These are phyloP conservation scores for Cunninghamia lanceolata DNA, from an alignment of 75 land plant genomes.

Conservation along the genomic window DNA sequence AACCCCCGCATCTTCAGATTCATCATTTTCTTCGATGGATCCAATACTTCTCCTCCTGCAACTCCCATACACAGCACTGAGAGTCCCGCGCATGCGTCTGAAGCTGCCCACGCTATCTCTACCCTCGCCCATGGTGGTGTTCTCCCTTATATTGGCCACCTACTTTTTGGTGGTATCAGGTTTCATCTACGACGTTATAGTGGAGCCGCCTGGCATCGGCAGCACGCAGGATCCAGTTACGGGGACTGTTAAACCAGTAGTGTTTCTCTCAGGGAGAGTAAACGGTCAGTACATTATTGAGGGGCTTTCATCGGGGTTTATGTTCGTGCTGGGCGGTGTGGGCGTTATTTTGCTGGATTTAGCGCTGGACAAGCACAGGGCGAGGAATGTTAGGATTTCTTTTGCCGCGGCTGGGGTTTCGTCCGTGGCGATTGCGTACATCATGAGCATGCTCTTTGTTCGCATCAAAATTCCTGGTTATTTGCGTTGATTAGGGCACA, in stretches of 20 bases:
- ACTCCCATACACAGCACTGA: conserved; percentile 55
- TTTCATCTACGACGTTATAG: conserved; percentile 92
- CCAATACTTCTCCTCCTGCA: conserved; percentile 49
- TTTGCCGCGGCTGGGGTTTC: conserved; percentile 58
- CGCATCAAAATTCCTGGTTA: conserved; percentile 93
- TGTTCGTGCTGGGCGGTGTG: conserved; percentile 90
- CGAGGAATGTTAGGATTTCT: conserved; percentile 58
- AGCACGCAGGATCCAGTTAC: conserved; percentile 84
- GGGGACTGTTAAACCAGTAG: conserved; percentile 84
- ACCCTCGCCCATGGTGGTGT: conserved; percentile 82
- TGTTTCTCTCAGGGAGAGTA: conserved; percentile 86
- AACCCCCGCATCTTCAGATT: conserved; percentile 10
- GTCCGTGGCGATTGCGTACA: conserved; percentile 54
- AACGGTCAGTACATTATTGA: conserved; percentile 98
- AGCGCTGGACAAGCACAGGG: conserved; percentile 61
- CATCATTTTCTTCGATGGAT: conserved; percentile 36
- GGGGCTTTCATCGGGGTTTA: conserved; percentile 91
- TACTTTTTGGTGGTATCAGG: conserved; percentile 94
- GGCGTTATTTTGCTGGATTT: conserved; percentile 83
- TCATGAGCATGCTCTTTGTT: conserved; percentile 90
- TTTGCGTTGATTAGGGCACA: conserved; percentile 29
- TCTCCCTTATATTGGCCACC: conserved; percentile 62
- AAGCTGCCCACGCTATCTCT: conserved; percentile 54
- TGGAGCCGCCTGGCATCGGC: conserved; percentile 97
- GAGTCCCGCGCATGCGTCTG: conserved; percentile 67